These are phyloP conservation scores for Cichorium intybus DNA, from an alignment of 140 eudicot genomes.

Conservation along the genomic window DNA sequence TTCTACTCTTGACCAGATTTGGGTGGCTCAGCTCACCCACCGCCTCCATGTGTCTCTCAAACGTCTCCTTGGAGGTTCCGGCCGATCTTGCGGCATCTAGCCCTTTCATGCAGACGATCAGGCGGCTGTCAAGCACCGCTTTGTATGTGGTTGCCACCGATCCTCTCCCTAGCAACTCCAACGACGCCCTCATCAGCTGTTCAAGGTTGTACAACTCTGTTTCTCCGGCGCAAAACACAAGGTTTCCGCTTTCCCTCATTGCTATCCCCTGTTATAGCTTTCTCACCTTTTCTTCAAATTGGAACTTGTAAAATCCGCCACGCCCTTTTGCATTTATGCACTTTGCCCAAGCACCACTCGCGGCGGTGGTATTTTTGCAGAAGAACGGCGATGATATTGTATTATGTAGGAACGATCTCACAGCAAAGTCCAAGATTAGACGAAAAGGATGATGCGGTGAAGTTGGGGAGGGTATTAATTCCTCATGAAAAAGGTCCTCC, in stretches of 20 bases:
- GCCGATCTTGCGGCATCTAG: conserved; percentile 53
- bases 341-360: conserved; percentile 19
- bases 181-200: conserved; percentile 77
- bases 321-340: conserved; percentile 11
- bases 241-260: conserved; percentile 58
- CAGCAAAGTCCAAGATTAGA: conserved; percentile 68
- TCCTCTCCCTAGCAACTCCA: conserved; percentile 77
- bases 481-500: too few relatives aligned
- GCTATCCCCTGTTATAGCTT: conserved; percentile 51
- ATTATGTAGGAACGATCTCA: conserved; percentile 51
- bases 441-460: conserved; percentile 36
- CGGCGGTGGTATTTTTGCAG: conserved; percentile 38
- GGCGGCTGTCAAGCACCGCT: conserved; percentile 72
- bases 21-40: conserved; percentile 81
- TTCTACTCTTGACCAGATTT: conserved; percentile 66
- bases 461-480: conserved; percentile 37
- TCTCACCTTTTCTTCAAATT: conserved; percentile 52
- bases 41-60: conserved; percentile 69
- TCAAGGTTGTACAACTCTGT: conserved; percentile 49
- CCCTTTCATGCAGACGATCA: conserved; percentile 76
- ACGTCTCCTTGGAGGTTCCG: conserved; percentile 48
- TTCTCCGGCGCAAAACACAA: conserved; percentile 76
- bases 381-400: conserved; percentile 52
- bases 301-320: not conserved
- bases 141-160: conserved; percentile 66